Evolutionary conservation across 2,329 filamentous ascomycete genomes (phyloP).

Genomic region (Cordyceps fumosorosea): DNA sequence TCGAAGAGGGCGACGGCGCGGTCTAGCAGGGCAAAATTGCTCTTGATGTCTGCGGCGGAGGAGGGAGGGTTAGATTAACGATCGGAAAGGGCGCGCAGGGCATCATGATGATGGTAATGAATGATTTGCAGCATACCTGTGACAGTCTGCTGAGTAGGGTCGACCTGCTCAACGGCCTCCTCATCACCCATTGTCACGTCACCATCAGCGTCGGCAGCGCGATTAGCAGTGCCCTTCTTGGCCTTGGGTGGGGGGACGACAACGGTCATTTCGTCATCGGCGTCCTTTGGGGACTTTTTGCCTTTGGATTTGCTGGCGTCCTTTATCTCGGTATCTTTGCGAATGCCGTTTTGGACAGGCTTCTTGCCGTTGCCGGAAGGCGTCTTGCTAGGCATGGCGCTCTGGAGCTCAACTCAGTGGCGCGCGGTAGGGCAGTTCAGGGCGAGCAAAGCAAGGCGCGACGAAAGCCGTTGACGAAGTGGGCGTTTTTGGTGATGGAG

Average conservation of each 20-base stretch:
- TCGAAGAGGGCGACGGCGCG: conserved; percentile 91
- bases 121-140: conserved; percentile 40
- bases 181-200: conserved; percentile 66
- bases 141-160: conserved; percentile 54
- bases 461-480: background rate
- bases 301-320: conserved; percentile 61
- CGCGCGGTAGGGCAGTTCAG: background rate
- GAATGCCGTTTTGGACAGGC: conserved; percentile 59
- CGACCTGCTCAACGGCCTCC: conserved; percentile 50
- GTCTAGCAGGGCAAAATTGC: conserved; percentile 86
- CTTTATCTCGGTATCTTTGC: conserved; percentile 65
- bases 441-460: background rate
- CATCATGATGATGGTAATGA: background rate
- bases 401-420: background rate
- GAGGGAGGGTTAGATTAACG: conserved; percentile 15
- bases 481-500: background rate
- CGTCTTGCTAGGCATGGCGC: conserved; percentile 64
- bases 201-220: conserved; percentile 56
- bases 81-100: conserved; percentile 12
- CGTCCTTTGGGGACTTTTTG: conserved; percentile 59
- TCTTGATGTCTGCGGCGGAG: conserved; percentile 70
- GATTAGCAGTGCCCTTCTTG: conserved; percentile 50
- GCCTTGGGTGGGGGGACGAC: conserved; percentile 69
- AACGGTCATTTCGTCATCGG: conserved; percentile 74
- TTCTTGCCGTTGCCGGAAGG: conserved; percentile 66